Conservation (phyloP, 352 stramenopile species). For the Hyaloperonospora brassicae region DNA sequence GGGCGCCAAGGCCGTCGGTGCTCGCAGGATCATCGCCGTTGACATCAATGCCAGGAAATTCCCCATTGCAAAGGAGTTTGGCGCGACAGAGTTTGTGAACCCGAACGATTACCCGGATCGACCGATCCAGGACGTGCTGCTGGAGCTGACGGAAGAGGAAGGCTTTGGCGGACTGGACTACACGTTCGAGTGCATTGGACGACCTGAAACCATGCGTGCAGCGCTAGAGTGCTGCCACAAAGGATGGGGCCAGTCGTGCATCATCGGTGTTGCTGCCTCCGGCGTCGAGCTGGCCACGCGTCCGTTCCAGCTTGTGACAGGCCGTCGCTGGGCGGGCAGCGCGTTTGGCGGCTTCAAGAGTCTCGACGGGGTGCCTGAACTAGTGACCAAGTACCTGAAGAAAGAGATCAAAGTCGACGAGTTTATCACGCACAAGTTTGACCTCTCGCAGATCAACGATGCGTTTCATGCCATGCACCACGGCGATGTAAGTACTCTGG, state of each 20-base stretch:
- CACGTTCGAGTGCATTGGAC: conserved; percentile 97
- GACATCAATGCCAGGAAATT: conserved; percentile 97
- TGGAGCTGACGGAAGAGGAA: conserved; percentile 90
- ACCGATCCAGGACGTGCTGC: conserved; percentile 91
- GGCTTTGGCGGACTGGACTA: conserved; percentile 84
- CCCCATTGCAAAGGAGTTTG: conserved; percentile 87
- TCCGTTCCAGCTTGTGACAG: conserved; percentile 97
- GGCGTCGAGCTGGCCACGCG: conserved; percentile 96
- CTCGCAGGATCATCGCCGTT: conserved; percentile 88
- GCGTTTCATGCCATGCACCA: conserved; percentile 94
- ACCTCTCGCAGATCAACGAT: conserved; percentile 91
- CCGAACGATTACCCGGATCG: conserved; percentile 86
- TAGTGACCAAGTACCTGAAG: conserved; percentile 90
- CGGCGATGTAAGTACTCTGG: conserved; percentile 50
- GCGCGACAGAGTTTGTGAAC: conserved; percentile 96
- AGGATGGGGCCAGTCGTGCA: conserved; percentile 92
- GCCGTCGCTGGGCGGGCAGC: conserved; percentile 89
- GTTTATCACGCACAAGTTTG: conserved; percentile 95
- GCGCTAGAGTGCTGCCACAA: conserved; percentile 95
- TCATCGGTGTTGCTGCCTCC: conserved; percentile 94
- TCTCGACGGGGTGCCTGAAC: conserved; percentile 81
- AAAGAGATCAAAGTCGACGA: conserved; percentile 95
- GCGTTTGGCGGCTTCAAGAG: conserved; percentile 93
- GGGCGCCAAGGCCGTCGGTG: conserved; percentile 72
- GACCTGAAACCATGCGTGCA: conserved; percentile 91